Base-by-base conservation (phyloP, 768 basidiomycete genomes). In the Suillus bovinus region DNA sequence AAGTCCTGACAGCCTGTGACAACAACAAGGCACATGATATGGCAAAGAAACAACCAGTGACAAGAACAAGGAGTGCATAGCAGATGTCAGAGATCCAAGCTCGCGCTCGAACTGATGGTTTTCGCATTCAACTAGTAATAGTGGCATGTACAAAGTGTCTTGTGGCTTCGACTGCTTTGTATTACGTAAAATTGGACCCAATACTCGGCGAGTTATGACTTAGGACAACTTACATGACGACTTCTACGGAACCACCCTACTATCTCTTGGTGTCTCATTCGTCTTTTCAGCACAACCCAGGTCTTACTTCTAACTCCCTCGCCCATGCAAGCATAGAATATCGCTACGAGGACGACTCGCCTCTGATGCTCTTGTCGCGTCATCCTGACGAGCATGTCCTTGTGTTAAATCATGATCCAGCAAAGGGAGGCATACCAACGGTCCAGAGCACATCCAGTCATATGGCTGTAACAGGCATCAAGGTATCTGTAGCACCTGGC, bases 341-440 rank as follows among this genome's bases (percentile, higher is more conserved):
- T 71, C 89, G 91, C 68, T 94, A 91, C 69, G 82, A 85, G 22
- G 91, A 94, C 67, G 93, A 94, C 69, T 81, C 87, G 0, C 87
- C 90, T 4, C 73, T 85, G n/a, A 74, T 84, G 13, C 74, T 93
- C 14, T 75, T 91, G 44, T 87, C 89, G 5, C 81, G 78, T 39
- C 78, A 80, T 44, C 77, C 82, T 13, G 80, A 84, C 58, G 90
- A 92, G 71, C 89, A 89, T 67, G 86, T 94, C 27, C 78, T 94
- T 2, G 80, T 94, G 29, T 80, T 94, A 47, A 84, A 91, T 72
- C 87, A 84, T 67, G 84, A 89, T 65, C 81, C 85, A n/a, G 63
- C 73, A 55, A 67, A 64, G 14, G 50, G 71, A 5, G 65, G 74
- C 3, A 66, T 72, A 49, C 81, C 88, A 5, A 79, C 78, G 33